Percentiles rank a stretch among this genome's conserved stretches.
These are phyloP conservation scores for Yamadazyma insecticola DNA, from an alignment of 805 yeast species.

Conservation along the genomic window DNA sequence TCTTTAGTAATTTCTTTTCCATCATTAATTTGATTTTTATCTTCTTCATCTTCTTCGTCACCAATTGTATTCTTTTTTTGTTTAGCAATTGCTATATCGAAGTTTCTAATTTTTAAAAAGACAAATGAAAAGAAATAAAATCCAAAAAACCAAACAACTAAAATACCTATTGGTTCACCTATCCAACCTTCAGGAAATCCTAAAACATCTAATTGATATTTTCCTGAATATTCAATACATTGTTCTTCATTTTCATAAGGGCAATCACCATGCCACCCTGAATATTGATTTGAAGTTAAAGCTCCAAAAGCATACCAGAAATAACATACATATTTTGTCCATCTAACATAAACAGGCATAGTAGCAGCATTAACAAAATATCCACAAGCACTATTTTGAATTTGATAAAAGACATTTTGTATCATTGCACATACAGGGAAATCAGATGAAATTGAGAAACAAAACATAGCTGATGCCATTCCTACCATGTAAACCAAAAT, in stretches of 20 bases:
- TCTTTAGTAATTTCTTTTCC: background rate
- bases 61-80: constrained; percentile 30
- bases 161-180: constrained; percentile 56
- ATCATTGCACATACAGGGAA: constrained; percentile 58
- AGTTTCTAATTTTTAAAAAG: constrained; percentile 44
- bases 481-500: constrained; percentile 55
- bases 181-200: constrained; percentile 68
- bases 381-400: constrained; percentile 78
- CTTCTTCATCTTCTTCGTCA: constrained; percentile 16
- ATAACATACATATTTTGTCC: constrained; percentile 76
- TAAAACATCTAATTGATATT: constrained; percentile 45
- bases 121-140: constrained; percentile 46
- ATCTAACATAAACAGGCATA: constrained; percentile 81
- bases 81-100: constrained; percentile 49
- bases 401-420: constrained; percentile 61
- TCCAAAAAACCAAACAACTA: constrained; percentile 55
- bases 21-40: constrained; percentile 4
- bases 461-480: constrained; percentile 49
- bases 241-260: constrained; percentile 21
- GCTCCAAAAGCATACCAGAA: constrained; percentile 80
- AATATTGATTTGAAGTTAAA: constrained; percentile 58
- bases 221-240: constrained; percentile 48
- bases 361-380: constrained; percentile 67
- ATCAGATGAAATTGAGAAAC: constrained; percentile 55
- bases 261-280: constrained; percentile 58